Evolutionary conservation across 495 filamentous ascomycete genomes (phyloP), one percentile per base, ranked within the genome.

Genomic region (Aspergillus baeticus): DNA sequence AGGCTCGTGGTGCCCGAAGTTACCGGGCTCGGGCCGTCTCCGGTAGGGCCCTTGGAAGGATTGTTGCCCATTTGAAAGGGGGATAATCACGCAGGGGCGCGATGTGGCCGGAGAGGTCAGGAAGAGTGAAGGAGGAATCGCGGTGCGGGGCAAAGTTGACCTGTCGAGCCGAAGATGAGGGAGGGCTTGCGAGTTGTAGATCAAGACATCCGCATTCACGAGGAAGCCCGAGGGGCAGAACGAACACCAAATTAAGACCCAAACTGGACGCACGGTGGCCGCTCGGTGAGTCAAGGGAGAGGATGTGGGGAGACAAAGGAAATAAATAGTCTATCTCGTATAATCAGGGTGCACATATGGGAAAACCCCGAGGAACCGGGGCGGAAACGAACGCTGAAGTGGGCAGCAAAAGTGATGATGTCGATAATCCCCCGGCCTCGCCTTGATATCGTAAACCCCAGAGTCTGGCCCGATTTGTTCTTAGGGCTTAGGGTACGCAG

Each of bases 51-150:
- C 63, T 78, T 78, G 51, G 76, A 78, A 66, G 76, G 76, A 65
- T 72, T 78, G 66, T 78, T 78, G 57, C 76, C 76, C 76, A 78
- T 78, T 55, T 66, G 65, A 66, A 67, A 57, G 68, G 63, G 63
- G 65, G 64, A 15, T 33, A 10, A 63, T 49, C 36, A 41, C 20
- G 31, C 51, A 48, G 44, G 41, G 47, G 29, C 41, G 29, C 53
- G 47, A 50, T 42, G 34, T 23, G 26, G 29, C 38, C 18, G 29
- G 18, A 57, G 10, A 22, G 39, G 22, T n/a, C 3, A 31, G n/a
- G 20, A 51, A 21, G 49, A 33, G 18, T 17, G 20, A 44, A 41
- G 10, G 33, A 23, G 42, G 21, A 29, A 33, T n/a, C 43, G 38
- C 15, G 51, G 48, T 11, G 35, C 41, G 51, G 36, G 47, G 50